Conservation (phyloP, 2,329 filamentous ascomycete species). For the Cordyceps fumosorosea region DNA sequence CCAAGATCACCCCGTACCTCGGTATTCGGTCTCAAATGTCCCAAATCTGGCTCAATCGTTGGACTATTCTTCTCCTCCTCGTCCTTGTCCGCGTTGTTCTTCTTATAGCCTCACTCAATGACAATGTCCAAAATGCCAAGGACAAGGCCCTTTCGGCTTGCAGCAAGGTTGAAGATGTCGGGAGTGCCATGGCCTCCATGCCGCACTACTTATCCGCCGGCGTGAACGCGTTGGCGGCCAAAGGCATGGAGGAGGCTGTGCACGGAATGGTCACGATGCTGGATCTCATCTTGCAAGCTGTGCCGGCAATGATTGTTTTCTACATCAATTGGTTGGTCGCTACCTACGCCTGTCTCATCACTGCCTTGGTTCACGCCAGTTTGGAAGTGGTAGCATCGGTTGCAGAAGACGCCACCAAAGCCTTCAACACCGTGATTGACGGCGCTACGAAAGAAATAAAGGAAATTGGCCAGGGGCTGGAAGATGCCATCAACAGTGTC, state of each 20-base stretch:
- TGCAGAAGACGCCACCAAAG: slow-evolving; percentile 45
- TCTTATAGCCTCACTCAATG: slow-evolving; percentile 64
- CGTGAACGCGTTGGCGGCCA: slow-evolving; percentile 78
- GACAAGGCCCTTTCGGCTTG: slow-evolving; percentile 81
- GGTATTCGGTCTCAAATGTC: slow-evolving; percentile 83
- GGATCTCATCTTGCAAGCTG: slow-evolving; percentile 69
- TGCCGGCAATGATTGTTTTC: slow-evolving; percentile 85
- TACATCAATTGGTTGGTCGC: slow-evolving; percentile 86
- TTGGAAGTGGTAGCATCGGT: slow-evolving; percentile 58
- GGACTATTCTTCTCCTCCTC: slow-evolving; percentile 84
- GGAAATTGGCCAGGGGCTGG: slow-evolving; percentile 43
- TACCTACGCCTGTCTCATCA: slow-evolving; percentile 86
- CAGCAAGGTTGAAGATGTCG: slow-evolving; percentile 84
- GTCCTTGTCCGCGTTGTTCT: slow-evolving; percentile 77
- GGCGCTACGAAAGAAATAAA: slow-evolving; percentile 55
- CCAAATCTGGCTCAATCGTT: slow-evolving; percentile 95
- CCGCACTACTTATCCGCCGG: slow-evolving; percentile 88
- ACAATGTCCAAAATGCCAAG: slow-evolving; percentile 70
- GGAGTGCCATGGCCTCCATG: slow-evolving; percentile 96
- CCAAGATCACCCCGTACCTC: slow-evolving; percentile 81
- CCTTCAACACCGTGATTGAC: slow-evolving; percentile 44
- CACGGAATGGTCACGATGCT: slow-evolving; percentile 74
- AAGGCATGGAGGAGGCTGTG: slow-evolving; percentile 73
- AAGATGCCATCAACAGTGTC: slow-evolving; percentile 44
- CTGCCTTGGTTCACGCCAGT: slow-evolving; percentile 72